Evolutionary conservation across 345 rosid genomes (phyloP), one percentile per base, ranked within the genome.

Genomic region (Syzygium oleosum): DNA sequence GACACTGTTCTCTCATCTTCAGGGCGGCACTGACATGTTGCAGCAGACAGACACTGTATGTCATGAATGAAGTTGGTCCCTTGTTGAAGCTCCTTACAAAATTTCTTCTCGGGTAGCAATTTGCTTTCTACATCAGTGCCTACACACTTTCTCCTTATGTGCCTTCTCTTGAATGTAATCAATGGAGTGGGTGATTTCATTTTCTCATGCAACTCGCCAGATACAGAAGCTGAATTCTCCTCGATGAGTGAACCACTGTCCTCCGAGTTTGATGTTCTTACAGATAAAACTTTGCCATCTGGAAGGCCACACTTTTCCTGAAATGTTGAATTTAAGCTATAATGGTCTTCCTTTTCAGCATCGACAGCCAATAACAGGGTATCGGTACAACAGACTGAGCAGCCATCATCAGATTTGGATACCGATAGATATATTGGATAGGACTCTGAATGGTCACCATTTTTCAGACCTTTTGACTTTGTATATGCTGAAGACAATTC

Each of bases 111-210:
- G 10, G 85, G 17, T 51, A 27, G 38, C 52, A 86, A 27, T 65
- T 84, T 84, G 34, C 63, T 87, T 52, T n/a, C 55, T 29, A 56
- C 52, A 78, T 88, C 88, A 88, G 65, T 51, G 85, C 61, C 88
- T 61, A 25, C 46, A n/a, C 68, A 73, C 52, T 85, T 86, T 86
- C 87, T 92, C 84, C 89, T 91, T 87, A 88, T 92, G 85, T 41
- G 79, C 85, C 91, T 89, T 83, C 94, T 90, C 88, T 87, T 88
- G 65, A 90, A 92, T 85, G 94, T 92, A 46, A 90, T 91, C 68
- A 91, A 86, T 41, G 91, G 87, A 84, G 85, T 65, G 29, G 73
- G 38, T 55, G 43, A 61, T 87, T 91, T 89, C 55, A 87, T 68
- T 65, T 88, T 86, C 79, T 56, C 80, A 84, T 43, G 85, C 12